These are phyloP conservation scores for Colletotrichum sp. DNA, from an alignment of 2,329 filamentous ascomycete species.

Conservation along the genomic window DNA sequence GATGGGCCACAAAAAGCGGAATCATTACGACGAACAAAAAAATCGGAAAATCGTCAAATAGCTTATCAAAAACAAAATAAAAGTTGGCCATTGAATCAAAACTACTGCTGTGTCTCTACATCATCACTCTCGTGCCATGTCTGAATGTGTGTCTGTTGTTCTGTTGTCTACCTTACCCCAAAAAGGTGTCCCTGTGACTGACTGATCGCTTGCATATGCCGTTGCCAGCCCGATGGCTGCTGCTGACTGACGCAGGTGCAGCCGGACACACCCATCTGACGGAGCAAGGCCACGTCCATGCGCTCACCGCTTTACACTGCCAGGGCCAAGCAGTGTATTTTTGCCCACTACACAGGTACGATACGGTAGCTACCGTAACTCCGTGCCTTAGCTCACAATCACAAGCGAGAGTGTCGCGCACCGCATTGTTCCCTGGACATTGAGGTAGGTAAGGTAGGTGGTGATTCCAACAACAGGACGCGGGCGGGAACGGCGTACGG, in stretches of 20 bases:
- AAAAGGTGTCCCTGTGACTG: not conserved
- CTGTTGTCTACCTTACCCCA: not conserved
- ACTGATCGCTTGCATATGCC: not conserved
- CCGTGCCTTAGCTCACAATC: not conserved
- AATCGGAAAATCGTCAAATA: constrained; percentile 18
- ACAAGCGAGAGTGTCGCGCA: not conserved
- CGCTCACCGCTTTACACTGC: not conserved
- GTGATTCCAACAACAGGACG: not conserved
- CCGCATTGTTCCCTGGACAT: not conserved
- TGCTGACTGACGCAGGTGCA: not conserved
- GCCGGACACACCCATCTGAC: not conserved
- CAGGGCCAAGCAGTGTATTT: not conserved
- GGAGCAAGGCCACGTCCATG: constrained; percentile 1
- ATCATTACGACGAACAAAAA: constrained; percentile 8
- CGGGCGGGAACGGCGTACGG: not conserved
- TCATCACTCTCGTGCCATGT: not conserved
- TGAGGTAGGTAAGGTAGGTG: not conserved
- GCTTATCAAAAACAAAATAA: constrained; percentile 21
- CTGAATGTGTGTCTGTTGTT: not conserved
- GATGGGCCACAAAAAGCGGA: not conserved
- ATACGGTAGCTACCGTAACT: too few species aligned
- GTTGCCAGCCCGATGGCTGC: not conserved
- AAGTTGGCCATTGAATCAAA: constrained; percentile 20
- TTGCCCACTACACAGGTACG: not conserved
- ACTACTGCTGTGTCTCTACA: not conserved